These are phyloP conservation scores for Fusarium continuum DNA, from an alignment of 2,329 filamentous ascomycete genomes.

Conservation along the genomic window DNA sequence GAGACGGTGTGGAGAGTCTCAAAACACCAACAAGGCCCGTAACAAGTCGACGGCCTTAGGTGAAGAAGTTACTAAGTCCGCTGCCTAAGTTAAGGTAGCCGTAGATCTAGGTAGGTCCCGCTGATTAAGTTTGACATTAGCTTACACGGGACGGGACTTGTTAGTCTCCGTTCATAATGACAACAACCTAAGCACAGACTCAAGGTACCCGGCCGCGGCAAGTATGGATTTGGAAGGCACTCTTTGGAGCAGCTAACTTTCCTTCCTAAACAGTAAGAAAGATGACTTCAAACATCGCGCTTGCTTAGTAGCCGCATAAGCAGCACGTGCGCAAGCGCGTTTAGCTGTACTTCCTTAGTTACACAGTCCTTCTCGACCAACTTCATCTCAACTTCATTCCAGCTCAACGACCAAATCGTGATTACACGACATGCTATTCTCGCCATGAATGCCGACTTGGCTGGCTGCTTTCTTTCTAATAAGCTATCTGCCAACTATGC, in stretches of 20 bases:
- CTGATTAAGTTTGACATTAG: conserved; percentile 12
- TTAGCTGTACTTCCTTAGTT: conserved; percentile 8
- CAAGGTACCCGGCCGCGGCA: conserved; percentile 34
- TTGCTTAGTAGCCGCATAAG: conserved; percentile 19
- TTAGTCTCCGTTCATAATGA: conserved; percentile 13
- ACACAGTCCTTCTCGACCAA: conserved; percentile 1
- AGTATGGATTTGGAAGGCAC: conserved; percentile 34
- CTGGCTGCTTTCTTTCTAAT: no score
- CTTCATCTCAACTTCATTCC: conserved; percentile 22
- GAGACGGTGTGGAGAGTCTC: no score
- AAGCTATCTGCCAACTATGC: no score
- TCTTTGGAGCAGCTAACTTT: not conserved
- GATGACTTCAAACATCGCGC: conserved; percentile 21
- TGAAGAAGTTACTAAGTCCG: no score
- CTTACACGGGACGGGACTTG: not conserved
- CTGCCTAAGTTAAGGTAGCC: no score
- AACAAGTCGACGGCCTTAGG: no score
- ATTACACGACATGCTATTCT: not conserved
- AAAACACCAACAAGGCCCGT: no score
- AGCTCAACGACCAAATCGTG: not conserved
- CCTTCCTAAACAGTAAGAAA: conserved; percentile 4
- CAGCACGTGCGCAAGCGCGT: conserved; percentile 29
- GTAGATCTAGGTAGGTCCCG: no score
- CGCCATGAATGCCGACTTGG: no score
- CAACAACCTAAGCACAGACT: not conserved